Percentiles rank a stretch among this genome's conserved stretches.
Evolutionary conservation across 1,284 basidiomycete genomes (phyloP).

Genomic region (Hymenochaete sp.): DNA sequence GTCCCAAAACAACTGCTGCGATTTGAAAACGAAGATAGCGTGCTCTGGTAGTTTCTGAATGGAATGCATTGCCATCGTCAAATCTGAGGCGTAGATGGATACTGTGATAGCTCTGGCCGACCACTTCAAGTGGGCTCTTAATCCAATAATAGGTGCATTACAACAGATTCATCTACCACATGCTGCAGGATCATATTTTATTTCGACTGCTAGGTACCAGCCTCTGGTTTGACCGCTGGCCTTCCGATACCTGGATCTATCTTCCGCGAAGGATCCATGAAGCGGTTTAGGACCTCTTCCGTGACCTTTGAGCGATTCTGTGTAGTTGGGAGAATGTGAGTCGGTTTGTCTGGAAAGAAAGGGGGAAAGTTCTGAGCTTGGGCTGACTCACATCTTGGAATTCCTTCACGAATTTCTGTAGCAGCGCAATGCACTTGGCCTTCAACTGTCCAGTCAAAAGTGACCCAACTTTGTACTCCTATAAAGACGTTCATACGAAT

Average conservation of each 20-base stretch:
- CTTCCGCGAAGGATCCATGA: slow-evolving; percentile 79
- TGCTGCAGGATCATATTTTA: slow-evolving; percentile 2
- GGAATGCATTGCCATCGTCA: no score
- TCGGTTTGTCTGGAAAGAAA: no score
- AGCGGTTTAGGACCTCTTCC: slow-evolving; percentile 67
- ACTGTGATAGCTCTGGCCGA: no score
- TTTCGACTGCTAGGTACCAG: slow-evolving; percentile 1
- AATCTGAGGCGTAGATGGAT: no score
- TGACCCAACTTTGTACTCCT: slow-evolving; percentile 89
- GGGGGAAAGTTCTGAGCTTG: slow-evolving; percentile 1
- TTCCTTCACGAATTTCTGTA: slow-evolving; percentile 78
- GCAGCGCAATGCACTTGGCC: slow-evolving; percentile 74
- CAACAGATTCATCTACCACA: no score
- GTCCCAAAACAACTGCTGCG: no score
- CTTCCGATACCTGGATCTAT: slow-evolving; percentile 41
- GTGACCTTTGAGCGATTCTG: slow-evolving; percentile 78
- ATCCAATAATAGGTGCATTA: no score
- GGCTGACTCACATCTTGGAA: slow-evolving; percentile 76
- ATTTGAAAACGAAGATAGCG: no score
- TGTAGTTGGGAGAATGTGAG: slow-evolving; percentile 3
- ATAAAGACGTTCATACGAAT: slow-evolving; percentile 4
- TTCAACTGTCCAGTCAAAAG: slow-evolving; percentile 92
- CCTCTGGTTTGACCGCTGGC: not conserved
- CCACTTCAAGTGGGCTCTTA: no score
- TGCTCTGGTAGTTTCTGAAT: no score